A percentile compares a stretch with the other conserved stretches of the same genome.
Conservation (phyloP, 2,329 filamentous ascomycete species). For the Exophiala alcalophila region DNA sequence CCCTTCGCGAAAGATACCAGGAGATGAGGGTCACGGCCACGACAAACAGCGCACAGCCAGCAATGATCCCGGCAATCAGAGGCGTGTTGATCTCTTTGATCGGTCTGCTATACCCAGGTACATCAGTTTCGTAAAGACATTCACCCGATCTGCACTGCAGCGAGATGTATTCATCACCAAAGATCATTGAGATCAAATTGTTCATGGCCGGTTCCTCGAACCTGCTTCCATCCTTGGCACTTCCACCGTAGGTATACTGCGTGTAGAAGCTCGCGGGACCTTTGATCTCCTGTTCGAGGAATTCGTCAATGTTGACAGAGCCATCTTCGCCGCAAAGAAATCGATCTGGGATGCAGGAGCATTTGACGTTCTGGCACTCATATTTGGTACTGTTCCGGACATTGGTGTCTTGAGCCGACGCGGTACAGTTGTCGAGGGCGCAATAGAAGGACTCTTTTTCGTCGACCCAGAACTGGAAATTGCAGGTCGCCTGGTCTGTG, state of each 20-base stretch:
- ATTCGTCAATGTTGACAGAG: slow-evolving; percentile 88
- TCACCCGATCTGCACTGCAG: slow-evolving; percentile 81
- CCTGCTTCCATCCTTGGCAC: slow-evolving; percentile 67
- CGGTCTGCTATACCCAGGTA: slow-evolving; percentile 84
- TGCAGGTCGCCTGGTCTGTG: slow-evolving; percentile 70
- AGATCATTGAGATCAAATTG: slow-evolving; percentile 78
- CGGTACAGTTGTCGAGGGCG: slow-evolving; percentile 75
- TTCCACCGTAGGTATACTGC: slow-evolving; percentile 52
- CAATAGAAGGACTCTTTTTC: slow-evolving; percentile 95
- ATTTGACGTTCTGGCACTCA: slow-evolving; percentile 78
- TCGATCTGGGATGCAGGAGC: slow-evolving; percentile 81
- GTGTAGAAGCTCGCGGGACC: slow-evolving; percentile 85
- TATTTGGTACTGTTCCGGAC: slow-evolving; percentile 79
- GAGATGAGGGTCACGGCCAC: slow-evolving; percentile 78
- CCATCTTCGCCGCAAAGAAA: slow-evolving; percentile 93
- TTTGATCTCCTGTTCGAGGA: slow-evolving; percentile 75
- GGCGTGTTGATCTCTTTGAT: slow-evolving; percentile 96
- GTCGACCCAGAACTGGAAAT: slow-evolving; percentile 99
- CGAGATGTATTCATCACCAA: slow-evolving; percentile 86
- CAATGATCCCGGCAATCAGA: slow-evolving; percentile 90
- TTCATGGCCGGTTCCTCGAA: slow-evolving; percentile 95
- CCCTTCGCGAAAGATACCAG: slow-evolving; percentile 84
- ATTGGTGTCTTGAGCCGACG: slow-evolving; percentile 64
- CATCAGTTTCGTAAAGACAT: slow-evolving; percentile 87
- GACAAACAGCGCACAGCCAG: slow-evolving; percentile 77